Base-by-base conservation (phyloP, 306 rosid species). In the Oxytropis ochrocephala region DNA sequence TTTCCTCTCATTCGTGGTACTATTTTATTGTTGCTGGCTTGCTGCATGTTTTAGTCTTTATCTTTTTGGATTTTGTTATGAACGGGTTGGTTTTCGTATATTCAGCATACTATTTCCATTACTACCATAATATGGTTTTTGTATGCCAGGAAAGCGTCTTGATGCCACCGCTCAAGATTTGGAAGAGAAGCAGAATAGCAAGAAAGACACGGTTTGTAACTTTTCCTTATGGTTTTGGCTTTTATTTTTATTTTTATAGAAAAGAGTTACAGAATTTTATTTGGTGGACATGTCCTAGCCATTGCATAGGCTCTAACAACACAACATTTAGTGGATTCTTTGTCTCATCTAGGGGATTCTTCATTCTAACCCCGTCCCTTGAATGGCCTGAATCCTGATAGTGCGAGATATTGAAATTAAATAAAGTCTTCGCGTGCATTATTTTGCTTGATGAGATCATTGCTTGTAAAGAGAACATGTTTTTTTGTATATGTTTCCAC, bases 181-280 rank as follows among this genome's bases (percentile, higher is more conserved):
- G 83, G 95, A 91, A 80, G 99, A 88, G 85, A 94, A 91, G 88
- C 97, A 94, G 80, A 94, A 85, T 80, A 88, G 99, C 97, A 94
- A 87, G 83, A 88, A 78, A 80, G 97, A 94, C 2, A 76, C 75
- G 83, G 99, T 88, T 49, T 46, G 95, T 80, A 58, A 46, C 58
- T 47, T 67, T 60, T 64, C 17, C 72, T 64, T 73, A 5, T 24
- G 38, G 56, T 39, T 38, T 54, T 33, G 44, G 35, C 46, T 64
- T 12, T 46, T 30, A 74, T 11, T 42, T 39, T 5, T 36, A 8
- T 60, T 21, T 29, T 75, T 5, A 8, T 11, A 46, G 63, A 72
- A 64, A 50, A 50, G 11, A 79, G 11, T 35, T 13, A 13, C 36
- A 9, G 48, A 79, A 49, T 41, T 52, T 4, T 17, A 24, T 58